These are phyloP conservation scores for Lactarius vividus DNA, from an alignment of 768 basidiomycete species.

Conservation along the genomic window DNA sequence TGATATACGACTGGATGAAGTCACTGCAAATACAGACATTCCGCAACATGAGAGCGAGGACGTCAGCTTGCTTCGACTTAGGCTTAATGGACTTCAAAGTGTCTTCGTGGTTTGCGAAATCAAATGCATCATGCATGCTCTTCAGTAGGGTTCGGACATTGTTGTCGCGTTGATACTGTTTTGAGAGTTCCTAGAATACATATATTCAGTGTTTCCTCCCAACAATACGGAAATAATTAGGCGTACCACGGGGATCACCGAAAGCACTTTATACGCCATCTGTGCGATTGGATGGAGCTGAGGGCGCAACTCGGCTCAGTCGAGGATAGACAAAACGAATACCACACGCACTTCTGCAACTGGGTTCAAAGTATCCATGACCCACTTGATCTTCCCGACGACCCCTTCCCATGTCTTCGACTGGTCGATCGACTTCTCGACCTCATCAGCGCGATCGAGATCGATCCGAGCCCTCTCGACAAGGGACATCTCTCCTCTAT, in stretches of 20 bases:
- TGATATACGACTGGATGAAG: not conserved
- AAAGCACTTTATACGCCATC: not conserved
- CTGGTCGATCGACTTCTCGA: not conserved
- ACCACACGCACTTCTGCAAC: not conserved
- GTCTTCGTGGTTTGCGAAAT: not conserved
- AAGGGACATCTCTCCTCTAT: not conserved
- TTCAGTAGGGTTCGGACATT: not conserved
- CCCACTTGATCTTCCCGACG: not conserved
- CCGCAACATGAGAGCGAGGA: not conserved
- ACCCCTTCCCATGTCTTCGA: not conserved
- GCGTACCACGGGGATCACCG: not conserved
- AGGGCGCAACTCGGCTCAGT: not conserved
- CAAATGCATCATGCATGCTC: not conserved
- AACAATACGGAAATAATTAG: not conserved
- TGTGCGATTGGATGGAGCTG: not conserved
- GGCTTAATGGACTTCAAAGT: not conserved
- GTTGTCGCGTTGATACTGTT: not conserved
- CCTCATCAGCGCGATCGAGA: not conserved
- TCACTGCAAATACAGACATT: not conserved
- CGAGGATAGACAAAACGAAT: not conserved
- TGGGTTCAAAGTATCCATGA: not conserved
- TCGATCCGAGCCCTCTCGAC: not conserved
- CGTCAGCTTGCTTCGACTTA: not conserved
- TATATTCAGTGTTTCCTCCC: not conserved
- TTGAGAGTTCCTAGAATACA: not conserved